A percentile compares a stretch with the other conserved stretches of the same genome.
Conservation (phyloP, 164 flowering plant species). For the Chimonanthus praecox region DNA sequence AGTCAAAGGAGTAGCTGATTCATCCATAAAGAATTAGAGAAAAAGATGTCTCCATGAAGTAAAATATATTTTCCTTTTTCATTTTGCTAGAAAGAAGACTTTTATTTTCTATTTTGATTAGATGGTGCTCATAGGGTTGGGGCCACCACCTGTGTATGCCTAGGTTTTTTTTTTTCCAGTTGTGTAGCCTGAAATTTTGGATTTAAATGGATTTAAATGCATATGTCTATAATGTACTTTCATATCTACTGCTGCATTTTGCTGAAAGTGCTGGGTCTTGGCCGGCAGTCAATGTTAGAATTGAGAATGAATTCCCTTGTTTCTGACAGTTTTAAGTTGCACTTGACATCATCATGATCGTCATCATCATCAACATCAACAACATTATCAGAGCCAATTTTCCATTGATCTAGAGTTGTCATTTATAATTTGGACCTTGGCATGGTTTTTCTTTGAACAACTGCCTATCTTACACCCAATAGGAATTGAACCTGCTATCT, state of each 20-base stretch:
- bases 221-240: not conserved
- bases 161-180: no score
- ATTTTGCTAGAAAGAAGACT: not conserved
- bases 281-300: not conserved
- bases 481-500: no score
- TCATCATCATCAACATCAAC: no score
- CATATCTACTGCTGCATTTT: not conserved
- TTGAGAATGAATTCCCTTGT: not conserved
- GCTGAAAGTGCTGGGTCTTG: not conserved
- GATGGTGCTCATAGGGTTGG: not conserved
- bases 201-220: no score
- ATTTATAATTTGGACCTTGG: no score
- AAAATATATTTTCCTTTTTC: no score
- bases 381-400: no score
- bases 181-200: not conserved
- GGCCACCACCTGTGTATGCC: not conserved
- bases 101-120: not conserved
- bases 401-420: no score
- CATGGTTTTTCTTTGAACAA: no score
- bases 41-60: no score
- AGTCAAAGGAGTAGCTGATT: not conserved
- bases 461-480: no score
- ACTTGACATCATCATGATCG: no score
- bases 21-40: not conserved
- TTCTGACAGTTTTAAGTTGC: not conserved